Percentiles rank a stretch among this genome's conserved stretches.
Evolutionary conservation across 2,329 filamentous ascomycete species (phyloP).

Genomic region (Ceratocystis cacaofunesta): DNA sequence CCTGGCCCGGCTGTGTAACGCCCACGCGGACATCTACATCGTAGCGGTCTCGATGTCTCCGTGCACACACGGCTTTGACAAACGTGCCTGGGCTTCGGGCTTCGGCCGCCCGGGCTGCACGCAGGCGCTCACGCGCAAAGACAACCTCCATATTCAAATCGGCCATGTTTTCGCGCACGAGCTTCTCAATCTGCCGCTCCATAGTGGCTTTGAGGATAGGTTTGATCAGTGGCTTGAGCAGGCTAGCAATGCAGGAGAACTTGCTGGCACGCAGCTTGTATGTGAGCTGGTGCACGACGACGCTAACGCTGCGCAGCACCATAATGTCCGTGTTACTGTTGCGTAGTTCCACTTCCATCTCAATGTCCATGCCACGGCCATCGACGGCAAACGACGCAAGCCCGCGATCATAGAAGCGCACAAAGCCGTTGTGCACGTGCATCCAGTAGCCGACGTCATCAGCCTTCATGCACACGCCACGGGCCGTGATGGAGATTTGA

Average conservation of each 20-base stretch:
- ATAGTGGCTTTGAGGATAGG: slow-evolving; percentile 66
- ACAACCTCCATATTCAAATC: slow-evolving; percentile 71
- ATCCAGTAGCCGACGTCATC: slow-evolving; percentile 86
- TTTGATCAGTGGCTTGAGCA: slow-evolving; percentile 69
- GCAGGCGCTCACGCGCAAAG: slow-evolving; percentile 71
- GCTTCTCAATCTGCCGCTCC: slow-evolving; percentile 60
- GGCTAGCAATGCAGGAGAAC: slow-evolving; percentile 63
- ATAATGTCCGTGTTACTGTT: slow-evolving; percentile 68
- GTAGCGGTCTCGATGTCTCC: slow-evolving; percentile 62
- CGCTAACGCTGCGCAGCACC: slow-evolving; percentile 57
- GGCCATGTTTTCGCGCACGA: slow-evolving; percentile 55
- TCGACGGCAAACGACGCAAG: slow-evolving; percentile 78
- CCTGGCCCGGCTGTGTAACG: slow-evolving; percentile 28
- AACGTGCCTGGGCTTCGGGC: slow-evolving; percentile 37
- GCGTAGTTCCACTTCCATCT: slow-evolving; percentile 70
- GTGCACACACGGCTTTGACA: slow-evolving; percentile 68
- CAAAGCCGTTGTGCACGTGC: slow-evolving; percentile 58
- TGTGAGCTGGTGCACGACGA: slow-evolving; percentile 73
- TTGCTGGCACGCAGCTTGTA: slow-evolving; percentile 63
- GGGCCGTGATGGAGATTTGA: slow-evolving; percentile 47
- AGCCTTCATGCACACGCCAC: slow-evolving; percentile 72
- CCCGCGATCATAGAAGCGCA: slow-evolving; percentile 66
- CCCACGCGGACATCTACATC: slow-evolving; percentile 59
- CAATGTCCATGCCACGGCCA: slow-evolving; percentile 72
- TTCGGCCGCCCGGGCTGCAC: slow-evolving; percentile 63